A percentile compares a stretch with the other conserved stretches of the same genome.
These are phyloP conservation scores for Sphagnum fallax DNA, from an alignment of 228 moss, liverwort and hornwort species.

Conservation along the genomic window DNA sequence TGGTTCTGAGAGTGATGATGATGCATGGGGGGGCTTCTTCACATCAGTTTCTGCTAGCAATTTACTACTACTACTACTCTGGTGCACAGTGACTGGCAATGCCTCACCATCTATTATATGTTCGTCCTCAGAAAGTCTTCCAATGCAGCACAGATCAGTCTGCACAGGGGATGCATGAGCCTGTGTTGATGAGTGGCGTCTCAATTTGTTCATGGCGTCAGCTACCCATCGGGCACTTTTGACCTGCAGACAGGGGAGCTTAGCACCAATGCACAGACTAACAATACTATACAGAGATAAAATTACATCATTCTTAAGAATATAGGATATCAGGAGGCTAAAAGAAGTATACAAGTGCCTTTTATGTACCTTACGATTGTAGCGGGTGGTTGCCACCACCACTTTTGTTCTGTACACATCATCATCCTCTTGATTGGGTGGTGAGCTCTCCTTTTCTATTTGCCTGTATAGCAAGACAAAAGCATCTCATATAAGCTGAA, in stretches of 20 bases:
- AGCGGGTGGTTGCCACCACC: constrained; percentile 54
- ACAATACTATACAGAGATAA: too few relatives aligned
- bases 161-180: too few relatives aligned
- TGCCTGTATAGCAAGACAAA: constrained; percentile 19
- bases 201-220: too few relatives aligned
- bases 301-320: too few relatives aligned
- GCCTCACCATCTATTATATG: too few relatives aligned
- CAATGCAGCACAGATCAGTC: too few relatives aligned
- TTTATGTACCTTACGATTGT: constrained; percentile 43
- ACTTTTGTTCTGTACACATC: constrained; percentile 48
- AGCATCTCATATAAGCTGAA: not conserved
- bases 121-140: too few relatives aligned
- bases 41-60: constrained; percentile 25
- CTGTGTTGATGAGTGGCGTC: too few relatives aligned
- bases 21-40: constrained; percentile 1
- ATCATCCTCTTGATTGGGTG: constrained; percentile 18
- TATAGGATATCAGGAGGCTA: not conserved
- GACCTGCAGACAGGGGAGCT: too few relatives aligned
- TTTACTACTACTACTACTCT: not conserved
- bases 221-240: too few relatives aligned
- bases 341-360: not conserved
- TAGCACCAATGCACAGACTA: too few relatives aligned
- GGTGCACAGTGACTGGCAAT: too few relatives aligned
- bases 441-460: constrained; percentile 29
- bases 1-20: constrained; percentile 10